A percentile compares a stretch with the other conserved stretches of the same genome.
Evolutionary conservation across 495 filamentous ascomycete species (phyloP).

Genomic region (Darksidea phi): DNA sequence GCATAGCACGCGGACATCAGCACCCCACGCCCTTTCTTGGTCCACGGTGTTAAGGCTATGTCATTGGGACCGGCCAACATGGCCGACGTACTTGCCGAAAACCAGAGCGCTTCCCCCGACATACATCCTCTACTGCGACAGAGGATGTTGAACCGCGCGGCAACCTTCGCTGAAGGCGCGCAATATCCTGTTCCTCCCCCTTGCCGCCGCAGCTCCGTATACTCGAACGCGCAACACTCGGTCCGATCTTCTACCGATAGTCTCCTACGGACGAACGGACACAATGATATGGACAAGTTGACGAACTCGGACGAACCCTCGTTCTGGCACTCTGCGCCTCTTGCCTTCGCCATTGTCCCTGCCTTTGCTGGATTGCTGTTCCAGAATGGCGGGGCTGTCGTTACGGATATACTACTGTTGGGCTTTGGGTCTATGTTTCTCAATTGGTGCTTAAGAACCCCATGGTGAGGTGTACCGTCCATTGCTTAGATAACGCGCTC

Average conservation of each 20-base stretch:
- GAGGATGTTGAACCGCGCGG: slow-evolving; percentile 33
- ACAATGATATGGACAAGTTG: slow-evolving; percentile 35
- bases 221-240: slow-evolving; percentile 63
- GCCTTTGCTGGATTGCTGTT: slow-evolving; percentile 83
- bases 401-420: slow-evolving; percentile 82
- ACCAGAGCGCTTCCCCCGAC: slow-evolving; percentile 14
- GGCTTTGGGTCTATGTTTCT: slow-evolving; percentile 78
- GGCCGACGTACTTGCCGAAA: slow-evolving; percentile 11
- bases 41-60: too few species aligned
- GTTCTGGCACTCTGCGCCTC: slow-evolving; percentile 72
- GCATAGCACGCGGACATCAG: background rate
- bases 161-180: slow-evolving; percentile 33
- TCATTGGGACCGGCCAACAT: too few species aligned
- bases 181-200: slow-evolving; percentile 9
- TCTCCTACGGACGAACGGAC: slow-evolving; percentile 59
- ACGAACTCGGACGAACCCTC: slow-evolving; percentile 51
- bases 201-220: slow-evolving; percentile 68
- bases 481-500: background rate
- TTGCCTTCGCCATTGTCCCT: slow-evolving; percentile 80
- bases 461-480: slow-evolving; percentile 64
- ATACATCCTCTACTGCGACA: slow-evolving; percentile 30
- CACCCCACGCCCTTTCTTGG: too few species aligned
- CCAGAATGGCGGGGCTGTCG: slow-evolving; percentile 73
- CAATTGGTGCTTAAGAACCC: slow-evolving; percentile 88
- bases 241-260: slow-evolving; percentile 71